phyloP scores from a whole-genome alignment of 1,139 yeast genomes.

The Geotrichum klebahnii region DNA sequence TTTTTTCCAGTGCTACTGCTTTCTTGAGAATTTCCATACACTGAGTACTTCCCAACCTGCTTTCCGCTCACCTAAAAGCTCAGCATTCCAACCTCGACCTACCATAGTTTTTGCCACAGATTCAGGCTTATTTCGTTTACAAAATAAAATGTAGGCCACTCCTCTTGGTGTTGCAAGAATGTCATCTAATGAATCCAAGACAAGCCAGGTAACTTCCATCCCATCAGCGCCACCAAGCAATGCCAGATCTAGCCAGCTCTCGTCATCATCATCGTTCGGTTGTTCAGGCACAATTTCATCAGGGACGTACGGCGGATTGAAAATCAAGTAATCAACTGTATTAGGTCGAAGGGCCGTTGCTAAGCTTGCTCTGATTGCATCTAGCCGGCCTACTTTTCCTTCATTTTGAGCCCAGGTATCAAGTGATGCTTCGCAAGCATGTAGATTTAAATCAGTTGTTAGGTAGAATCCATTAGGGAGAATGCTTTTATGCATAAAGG shows the following conservation, averaged over 20 bases:
- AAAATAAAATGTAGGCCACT: constrained; percentile 75
- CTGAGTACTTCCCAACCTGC: constrained; percentile 97
- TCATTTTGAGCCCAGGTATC: constrained; percentile 52
- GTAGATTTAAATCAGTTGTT: constrained; percentile 75
- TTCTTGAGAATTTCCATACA: constrained; percentile 42
- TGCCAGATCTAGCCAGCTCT: constrained; percentile 79
- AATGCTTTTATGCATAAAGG: constrained; percentile 60
- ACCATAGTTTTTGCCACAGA: constrained; percentile 50
- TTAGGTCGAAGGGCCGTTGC: constrained; percentile 48
- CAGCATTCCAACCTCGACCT: constrained; percentile 53
- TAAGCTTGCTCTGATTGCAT: constrained; percentile 56
- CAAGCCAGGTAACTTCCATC: constrained; percentile 70
- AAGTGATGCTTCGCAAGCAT: constrained; percentile 59
- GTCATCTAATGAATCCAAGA: constrained; percentile 50
- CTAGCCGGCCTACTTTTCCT: constrained; percentile 42
- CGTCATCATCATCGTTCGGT: constrained; percentile 45
- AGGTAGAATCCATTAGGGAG: constrained; percentile 49
- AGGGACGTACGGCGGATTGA: constrained; percentile 97
- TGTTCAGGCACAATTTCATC: constrained; percentile 54
- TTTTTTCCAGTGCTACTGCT: neutral
- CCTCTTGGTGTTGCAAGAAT: constrained; percentile 56
- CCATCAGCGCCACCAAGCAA: constrained; percentile 86
- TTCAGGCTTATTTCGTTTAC: constrained; percentile 82
- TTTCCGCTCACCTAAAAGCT: constrained; percentile 55
- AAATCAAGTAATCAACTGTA: constrained; percentile 64